Evolutionary conservation across 768 basidiomycete species (phyloP), one percentile per base, ranked within the genome.

Genomic region (Chalciporus piperatus): DNA sequence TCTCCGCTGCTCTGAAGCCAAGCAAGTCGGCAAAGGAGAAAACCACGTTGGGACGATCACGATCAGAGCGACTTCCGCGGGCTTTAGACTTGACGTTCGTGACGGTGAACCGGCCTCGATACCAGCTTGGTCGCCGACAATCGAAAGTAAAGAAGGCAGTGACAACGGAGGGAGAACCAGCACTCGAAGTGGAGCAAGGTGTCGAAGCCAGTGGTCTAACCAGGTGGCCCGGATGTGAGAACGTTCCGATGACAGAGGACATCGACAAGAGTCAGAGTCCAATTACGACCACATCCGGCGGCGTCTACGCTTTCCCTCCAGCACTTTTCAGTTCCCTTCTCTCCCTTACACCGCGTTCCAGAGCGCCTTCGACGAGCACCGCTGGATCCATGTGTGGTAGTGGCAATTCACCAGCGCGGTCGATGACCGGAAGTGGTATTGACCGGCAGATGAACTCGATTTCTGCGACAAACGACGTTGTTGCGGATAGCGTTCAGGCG

Each of bases 341-440:
- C 1, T 32, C 50, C 0, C 44, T 27, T 9, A 9, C 1, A 27
- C 6, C 55, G 6, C 57, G 63, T 28, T 46, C 61, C n/a, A 54
- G 57, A 25, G 53, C 61, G 1, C 42, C 45, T 46, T 65, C 65
- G n/a, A 54, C 60, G 33, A 65, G 65, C 19, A 66, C 60, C 35
- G 33, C 50, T 20, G 41, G 52, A 20, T 58, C 65, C 10, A 39
- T 52, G 20, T 40, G 17, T n/a, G 52, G 17, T 1, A 39, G 45
- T 13, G 11, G 39, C 11, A 40, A 51, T 22, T 49, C 50, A 10
- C 56, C 51, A 0, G 32, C 23, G n/a, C 48, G 28, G 37, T 41
- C 22, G n/a, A 22, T 19, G 13, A 4, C 0, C 12, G 46, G 16
- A 4, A 46, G 38, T 22, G 32, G 12, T 23, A 14, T n/a, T 17